These are phyloP conservation scores for Daldinia grandis DNA, from an alignment of 495 filamentous ascomycete species.

Conservation along the genomic window DNA sequence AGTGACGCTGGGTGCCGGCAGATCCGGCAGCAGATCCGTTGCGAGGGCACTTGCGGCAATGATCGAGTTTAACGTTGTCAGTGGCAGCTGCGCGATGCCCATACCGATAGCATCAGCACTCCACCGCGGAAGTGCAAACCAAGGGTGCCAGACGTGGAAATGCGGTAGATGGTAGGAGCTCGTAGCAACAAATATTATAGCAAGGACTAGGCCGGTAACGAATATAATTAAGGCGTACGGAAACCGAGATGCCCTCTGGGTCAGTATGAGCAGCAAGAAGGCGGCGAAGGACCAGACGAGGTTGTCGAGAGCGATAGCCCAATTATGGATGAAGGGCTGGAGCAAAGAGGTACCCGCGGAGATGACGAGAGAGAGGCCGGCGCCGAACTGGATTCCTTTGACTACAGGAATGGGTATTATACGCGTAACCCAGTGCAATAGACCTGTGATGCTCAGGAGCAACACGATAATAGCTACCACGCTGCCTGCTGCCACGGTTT, in stretches of 20 bases:
- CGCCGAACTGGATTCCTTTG: constrained; percentile 93
- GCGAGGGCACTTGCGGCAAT: constrained; percentile 83
- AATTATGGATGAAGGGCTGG: constrained; percentile 59
- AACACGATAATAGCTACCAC: constrained; percentile 76
- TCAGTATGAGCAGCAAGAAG: constrained; percentile 73
- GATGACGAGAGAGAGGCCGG: constrained; percentile 80
- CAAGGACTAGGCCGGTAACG: constrained; percentile 66
- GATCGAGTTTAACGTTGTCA: constrained; percentile 90
- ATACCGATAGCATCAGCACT: constrained; percentile 58
- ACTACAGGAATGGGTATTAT: constrained; percentile 84
- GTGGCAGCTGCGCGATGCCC: constrained; percentile 81
- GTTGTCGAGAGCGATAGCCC: constrained; percentile 72
- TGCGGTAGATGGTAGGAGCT: constrained; percentile 49
- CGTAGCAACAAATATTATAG: constrained; percentile 52
- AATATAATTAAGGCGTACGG: constrained; percentile 83
- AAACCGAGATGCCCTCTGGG: constrained; percentile 64
- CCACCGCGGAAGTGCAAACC: constrained; percentile 53
- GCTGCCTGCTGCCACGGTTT: constrained; percentile 81
- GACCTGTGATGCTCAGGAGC: constrained; percentile 77
- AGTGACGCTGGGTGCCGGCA: constrained; percentile 71
- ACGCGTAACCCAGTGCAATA: constrained; percentile 72
- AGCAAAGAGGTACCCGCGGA: constrained; percentile 74
- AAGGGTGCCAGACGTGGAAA: constrained; percentile 62
- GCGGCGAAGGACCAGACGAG: constrained; percentile 73
- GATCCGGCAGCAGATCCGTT: constrained; percentile 73